phyloP scores from a whole-genome alignment of 768 basidiomycete species.

The Pleurotus pulmonarius region DNA sequence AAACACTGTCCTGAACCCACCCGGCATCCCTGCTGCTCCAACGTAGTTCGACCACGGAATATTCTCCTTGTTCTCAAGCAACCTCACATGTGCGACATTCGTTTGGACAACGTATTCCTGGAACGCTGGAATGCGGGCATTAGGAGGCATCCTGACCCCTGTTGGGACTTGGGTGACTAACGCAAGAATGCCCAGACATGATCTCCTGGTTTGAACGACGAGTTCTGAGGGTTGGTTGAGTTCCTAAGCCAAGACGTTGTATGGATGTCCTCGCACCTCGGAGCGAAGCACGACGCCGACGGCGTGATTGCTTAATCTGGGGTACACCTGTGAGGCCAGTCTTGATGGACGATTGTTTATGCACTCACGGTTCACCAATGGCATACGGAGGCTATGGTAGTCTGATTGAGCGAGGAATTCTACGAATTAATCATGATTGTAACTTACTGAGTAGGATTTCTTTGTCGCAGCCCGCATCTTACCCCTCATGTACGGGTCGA shows the following conservation, averaged over 20 bases:
- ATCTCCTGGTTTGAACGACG: slow-evolving; percentile 29
- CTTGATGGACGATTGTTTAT: background rate
- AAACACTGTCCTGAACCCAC: slow-evolving; percentile 21
- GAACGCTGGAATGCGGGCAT: background rate
- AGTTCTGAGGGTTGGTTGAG: slow-evolving; percentile 17
- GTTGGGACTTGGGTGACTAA: slow-evolving; percentile 12
- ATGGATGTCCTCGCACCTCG: background rate
- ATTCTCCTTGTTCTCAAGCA: slow-evolving; percentile 37
- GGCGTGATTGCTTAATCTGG: slow-evolving; percentile 28
- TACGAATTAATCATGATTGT: background rate
- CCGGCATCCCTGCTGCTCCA: slow-evolving; percentile 54
- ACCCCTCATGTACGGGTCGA: slow-evolving; percentile 39
- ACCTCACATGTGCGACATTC: slow-evolving; percentile 7
- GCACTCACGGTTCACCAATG: slow-evolving; percentile 32
- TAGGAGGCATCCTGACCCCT: background rate
- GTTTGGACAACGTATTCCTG: slow-evolving; percentile 39
- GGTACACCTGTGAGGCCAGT: background rate
- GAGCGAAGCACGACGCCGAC: slow-evolving; percentile 44
- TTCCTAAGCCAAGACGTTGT: too few relatives aligned
- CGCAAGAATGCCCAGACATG: slow-evolving; percentile 34
- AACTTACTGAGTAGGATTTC: background rate
- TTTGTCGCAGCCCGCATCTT: slow-evolving; percentile 29
- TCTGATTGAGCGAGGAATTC: background rate
- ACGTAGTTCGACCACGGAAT: slow-evolving; percentile 47
- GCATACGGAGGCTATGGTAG: slow-evolving; percentile 20